Evolutionary conservation across 169 alveolate species (phyloP).

Genomic region (Plasmodium billcollinsi): DNA sequence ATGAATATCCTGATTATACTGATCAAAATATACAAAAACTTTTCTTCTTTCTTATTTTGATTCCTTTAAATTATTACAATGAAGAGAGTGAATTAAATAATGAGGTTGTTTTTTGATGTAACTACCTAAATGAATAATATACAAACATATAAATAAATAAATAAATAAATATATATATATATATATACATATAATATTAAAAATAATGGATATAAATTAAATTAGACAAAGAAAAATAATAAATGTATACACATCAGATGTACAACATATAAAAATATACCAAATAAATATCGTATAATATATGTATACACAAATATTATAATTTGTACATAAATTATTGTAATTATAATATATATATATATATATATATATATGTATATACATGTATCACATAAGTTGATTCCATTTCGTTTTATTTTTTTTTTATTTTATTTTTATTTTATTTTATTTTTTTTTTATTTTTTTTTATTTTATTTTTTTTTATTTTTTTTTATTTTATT

Average conservation of each 20-base stretch:
- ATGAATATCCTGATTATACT: constrained; percentile 69
- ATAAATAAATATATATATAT: not conserved
- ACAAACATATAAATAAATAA: not conserved
- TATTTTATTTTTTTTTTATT: not conserved
- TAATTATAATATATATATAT: no score
- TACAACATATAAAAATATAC: no score
- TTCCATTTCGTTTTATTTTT: not conserved
- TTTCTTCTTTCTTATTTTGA: constrained; percentile 13
- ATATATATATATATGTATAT: no score
- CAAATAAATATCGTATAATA: no score
- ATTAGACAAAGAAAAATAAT: no score
- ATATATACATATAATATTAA: not conserved
- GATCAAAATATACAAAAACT: constrained; percentile 49
- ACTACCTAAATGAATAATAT: not conserved
- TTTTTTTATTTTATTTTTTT: not conserved
- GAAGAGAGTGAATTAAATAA: not conserved
- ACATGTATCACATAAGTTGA: not conserved
- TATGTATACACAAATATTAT: no score
- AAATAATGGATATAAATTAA: no score
- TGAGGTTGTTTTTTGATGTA: constrained; percentile 21
- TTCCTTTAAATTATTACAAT: constrained; percentile 4
- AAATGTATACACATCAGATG: no score
- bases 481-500: not conserved
- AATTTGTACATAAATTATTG: no score
- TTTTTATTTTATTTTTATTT: not conserved